Evolutionary conservation across 2,329 filamentous ascomycete species (phyloP).

Genomic region (Phialophora macrospora): DNA sequence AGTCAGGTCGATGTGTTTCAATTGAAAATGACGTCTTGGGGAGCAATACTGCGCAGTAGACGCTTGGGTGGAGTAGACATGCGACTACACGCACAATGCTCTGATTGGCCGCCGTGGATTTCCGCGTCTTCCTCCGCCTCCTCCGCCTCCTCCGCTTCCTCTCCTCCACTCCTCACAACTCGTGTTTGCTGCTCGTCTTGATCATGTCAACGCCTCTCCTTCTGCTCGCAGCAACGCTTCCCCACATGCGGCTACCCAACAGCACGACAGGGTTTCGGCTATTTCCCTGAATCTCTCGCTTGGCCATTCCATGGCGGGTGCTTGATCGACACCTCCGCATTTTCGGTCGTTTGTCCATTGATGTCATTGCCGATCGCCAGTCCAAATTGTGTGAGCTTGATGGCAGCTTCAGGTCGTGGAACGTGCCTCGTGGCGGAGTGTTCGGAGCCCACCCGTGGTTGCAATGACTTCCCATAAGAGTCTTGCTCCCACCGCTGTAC

Average conservation of each 20-base stretch:
- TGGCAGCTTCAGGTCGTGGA: neutral
- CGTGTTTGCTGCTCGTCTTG: neutral
- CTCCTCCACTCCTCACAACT: neutral
- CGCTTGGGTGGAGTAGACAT: neutral
- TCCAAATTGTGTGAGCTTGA: slow-evolving; percentile 2
- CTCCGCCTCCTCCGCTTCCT: neutral
- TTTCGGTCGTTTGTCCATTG: slow-evolving; percentile 17
- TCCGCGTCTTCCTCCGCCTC: too few species aligned
- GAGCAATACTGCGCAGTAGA: neutral
- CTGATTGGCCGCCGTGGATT: neutral
- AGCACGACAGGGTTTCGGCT: slow-evolving; percentile 3
- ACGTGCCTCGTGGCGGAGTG: neutral
- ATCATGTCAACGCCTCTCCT: neutral
- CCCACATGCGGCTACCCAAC: neutral
- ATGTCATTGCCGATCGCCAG: slow-evolving; percentile 24
- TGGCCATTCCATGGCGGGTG: slow-evolving; percentile 21
- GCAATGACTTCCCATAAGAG: slow-evolving; percentile 16
- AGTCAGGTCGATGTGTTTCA: neutral
- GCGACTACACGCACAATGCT: neutral
- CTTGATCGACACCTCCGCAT: slow-evolving; percentile 26
- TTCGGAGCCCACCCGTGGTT: neutral
- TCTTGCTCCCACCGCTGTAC: neutral
- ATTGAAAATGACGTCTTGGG: neutral
- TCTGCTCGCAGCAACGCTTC: neutral
- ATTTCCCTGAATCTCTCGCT: slow-evolving; percentile 22